These are phyloP conservation scores for Ceratocystis huliohia DNA, from an alignment of 2,329 filamentous ascomycete genomes.

Conservation along the genomic window DNA sequence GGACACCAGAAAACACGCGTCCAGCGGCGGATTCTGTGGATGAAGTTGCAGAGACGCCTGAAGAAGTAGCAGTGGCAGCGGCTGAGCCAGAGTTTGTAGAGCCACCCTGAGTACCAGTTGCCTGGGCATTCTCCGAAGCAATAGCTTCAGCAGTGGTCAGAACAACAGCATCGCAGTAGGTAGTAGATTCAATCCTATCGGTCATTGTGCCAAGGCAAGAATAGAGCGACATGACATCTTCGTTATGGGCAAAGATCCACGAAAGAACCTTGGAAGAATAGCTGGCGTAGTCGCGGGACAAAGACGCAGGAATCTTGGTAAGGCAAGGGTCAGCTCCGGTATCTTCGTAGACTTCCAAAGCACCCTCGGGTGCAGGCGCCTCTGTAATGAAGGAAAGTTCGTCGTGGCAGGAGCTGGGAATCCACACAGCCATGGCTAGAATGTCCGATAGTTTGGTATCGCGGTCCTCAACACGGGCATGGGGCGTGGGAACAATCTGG, in stretches of 20 bases:
- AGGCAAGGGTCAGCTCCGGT: conserved; percentile 3
- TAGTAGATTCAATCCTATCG: background rate
- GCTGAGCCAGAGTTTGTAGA: background rate
- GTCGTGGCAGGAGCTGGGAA: conserved; percentile 3
- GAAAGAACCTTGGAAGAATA: background rate
- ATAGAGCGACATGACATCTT: background rate
- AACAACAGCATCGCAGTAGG: background rate
- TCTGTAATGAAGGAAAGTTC: conserved; percentile 1
- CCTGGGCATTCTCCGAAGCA: background rate
- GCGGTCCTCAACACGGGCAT: background rate
- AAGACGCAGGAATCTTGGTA: background rate
- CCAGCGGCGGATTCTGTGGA: background rate
- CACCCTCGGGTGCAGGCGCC: background rate
- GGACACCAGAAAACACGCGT: background rate
- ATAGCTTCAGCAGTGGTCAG: background rate
- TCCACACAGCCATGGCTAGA: background rate
- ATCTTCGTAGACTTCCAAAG: background rate
- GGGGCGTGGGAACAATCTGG: background rate
- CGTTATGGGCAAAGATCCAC: background rate
- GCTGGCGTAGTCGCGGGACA: background rate
- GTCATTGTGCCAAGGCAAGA: background rate
- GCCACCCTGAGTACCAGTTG: background rate
- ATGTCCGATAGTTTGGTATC: background rate
- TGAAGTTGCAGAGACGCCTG: background rate
- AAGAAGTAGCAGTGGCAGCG: background rate